These are phyloP conservation scores for Cubamyces sp. DNA, from an alignment of 768 basidiomycete genomes.

Conservation along the genomic window DNA sequence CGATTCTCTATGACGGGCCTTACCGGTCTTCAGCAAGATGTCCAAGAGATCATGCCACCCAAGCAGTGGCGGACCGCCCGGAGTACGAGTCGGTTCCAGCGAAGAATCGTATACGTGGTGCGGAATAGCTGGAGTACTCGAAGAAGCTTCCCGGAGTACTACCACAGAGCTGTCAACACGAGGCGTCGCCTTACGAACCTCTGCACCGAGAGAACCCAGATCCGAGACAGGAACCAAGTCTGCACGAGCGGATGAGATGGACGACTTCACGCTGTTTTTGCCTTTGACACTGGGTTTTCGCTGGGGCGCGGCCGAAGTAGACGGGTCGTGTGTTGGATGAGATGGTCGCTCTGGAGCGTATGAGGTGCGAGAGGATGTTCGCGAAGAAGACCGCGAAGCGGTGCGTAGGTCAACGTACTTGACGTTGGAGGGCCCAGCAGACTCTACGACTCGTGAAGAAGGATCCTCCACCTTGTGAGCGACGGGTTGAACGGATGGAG, in stretches of 20 bases:
- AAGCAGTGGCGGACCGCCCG: slow-evolving; percentile 23
- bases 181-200: neutral
- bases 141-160: neutral
- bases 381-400: slow-evolving; percentile 14
- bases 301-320: too few species aligned
- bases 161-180: neutral
- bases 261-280: too few species aligned
- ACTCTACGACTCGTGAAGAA: neutral
- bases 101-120: neutral
- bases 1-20: slow-evolving; percentile 10
- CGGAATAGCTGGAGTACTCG: neutral
- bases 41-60: slow-evolving; percentile 17
- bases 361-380: slow-evolving; percentile 7
- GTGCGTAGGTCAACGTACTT: slow-evolving; percentile 9
- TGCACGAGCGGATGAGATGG: too few species aligned
- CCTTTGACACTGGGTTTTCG: too few species aligned
- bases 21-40: slow-evolving; percentile 22
- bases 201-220: too few species aligned
- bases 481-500: too few species aligned
- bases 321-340: too few species aligned
- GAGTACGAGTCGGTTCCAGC: slow-evolving; percentile 10
- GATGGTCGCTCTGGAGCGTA: neutral
- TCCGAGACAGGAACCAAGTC: too few species aligned
- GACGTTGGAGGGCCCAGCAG: neutral
- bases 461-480: neutral